phyloP scores from a whole-genome alignment of 1,284 basidiomycete genomes.

The Sporisorium scitamineum region DNA sequence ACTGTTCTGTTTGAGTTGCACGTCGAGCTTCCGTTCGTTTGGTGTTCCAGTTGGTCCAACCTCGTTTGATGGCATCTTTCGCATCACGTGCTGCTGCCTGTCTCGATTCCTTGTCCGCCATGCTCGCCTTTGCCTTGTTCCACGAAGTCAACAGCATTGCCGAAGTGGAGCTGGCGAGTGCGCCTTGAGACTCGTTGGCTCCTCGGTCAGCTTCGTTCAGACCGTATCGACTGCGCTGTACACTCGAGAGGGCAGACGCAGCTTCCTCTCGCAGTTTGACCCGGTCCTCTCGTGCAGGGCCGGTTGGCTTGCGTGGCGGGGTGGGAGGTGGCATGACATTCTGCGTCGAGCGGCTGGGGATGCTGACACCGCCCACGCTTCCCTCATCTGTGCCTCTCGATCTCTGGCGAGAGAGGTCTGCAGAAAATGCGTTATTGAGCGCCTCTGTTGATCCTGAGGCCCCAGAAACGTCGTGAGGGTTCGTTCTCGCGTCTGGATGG shows the following conservation, averaged over 20 bases:
- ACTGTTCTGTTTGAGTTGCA: slow-evolving; percentile 7
- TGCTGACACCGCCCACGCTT: background rate
- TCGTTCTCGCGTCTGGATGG: background rate
- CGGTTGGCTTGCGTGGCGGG: slow-evolving; percentile 27
- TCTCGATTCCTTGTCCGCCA: slow-evolving; percentile 65
- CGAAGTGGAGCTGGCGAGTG: slow-evolving; percentile 20
- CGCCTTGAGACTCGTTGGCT: slow-evolving; percentile 11
- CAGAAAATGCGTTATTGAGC: background rate
- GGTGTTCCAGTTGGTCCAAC: slow-evolving; percentile 65
- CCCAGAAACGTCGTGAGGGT: background rate
- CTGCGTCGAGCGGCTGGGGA: slow-evolving; percentile 1
- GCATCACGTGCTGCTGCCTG: slow-evolving; percentile 63
- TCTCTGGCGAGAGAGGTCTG: slow-evolving; percentile 6
- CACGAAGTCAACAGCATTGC: slow-evolving; percentile 50
- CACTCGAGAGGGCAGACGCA: slow-evolving; percentile 33
- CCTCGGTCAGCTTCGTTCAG: slow-evolving; percentile 23
- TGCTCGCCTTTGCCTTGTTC: slow-evolving; percentile 65
- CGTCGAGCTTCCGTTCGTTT: slow-evolving; percentile 43
- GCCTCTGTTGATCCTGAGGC: background rate
- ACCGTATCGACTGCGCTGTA: slow-evolving; percentile 44
- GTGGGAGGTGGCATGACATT: slow-evolving; percentile 29
- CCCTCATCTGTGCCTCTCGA: slow-evolving; percentile 1
- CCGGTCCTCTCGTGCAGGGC: slow-evolving; percentile 6
- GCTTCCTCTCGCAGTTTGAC: slow-evolving; percentile 26
- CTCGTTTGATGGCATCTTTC: slow-evolving; percentile 64